Evolutionary conservation across 2,329 filamentous ascomycete species (phyloP).

Genomic region (Xylaria sp.): DNA sequence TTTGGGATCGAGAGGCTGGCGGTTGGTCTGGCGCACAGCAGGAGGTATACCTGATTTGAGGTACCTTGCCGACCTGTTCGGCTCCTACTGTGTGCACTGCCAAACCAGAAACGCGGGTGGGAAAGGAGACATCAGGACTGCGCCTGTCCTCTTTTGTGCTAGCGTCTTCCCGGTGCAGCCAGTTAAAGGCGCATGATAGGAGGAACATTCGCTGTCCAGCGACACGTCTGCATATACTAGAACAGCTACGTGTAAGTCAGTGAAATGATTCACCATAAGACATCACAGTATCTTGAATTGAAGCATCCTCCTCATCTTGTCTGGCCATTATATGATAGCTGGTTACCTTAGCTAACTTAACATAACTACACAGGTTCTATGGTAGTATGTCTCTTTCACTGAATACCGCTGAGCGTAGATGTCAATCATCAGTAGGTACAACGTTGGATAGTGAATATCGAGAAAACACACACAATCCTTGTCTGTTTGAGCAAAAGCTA

Average conservation of each 20-base stretch:
- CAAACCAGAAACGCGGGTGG: constrained; percentile 16
- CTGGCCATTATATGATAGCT: not conserved
- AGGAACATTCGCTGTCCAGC: constrained; percentile 20
- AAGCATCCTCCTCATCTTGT: not conserved
- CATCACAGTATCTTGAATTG: not conserved
- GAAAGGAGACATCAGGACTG: constrained; percentile 26
- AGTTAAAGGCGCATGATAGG: constrained; percentile 8
- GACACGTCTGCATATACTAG: not conserved
- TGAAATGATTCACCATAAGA: not conserved
- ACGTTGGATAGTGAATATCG: constrained; percentile 7
- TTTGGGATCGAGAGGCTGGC: constrained; percentile 18
- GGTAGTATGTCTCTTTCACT: constrained; percentile 6
- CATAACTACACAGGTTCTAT: too few relatives aligned
- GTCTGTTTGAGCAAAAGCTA: constrained; percentile 30
- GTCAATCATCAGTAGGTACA: constrained; percentile 9
- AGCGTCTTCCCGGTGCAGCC: constrained; percentile 11
- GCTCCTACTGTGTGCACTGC: not conserved
- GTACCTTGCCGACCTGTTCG: constrained; percentile 6
- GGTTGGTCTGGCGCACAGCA: constrained; percentile 24
- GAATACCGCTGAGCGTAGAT: not conserved
- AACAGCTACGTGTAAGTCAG: constrained; percentile 9
- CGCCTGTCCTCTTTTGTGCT: constrained; percentile 18
- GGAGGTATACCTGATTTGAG: constrained; percentile 13
- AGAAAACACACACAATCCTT: constrained; percentile 34
- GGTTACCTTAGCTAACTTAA: not conserved